Base-by-base conservation (phyloP, 371 early-diverging fungal genomes). In the Mucor plumbeus region DNA sequence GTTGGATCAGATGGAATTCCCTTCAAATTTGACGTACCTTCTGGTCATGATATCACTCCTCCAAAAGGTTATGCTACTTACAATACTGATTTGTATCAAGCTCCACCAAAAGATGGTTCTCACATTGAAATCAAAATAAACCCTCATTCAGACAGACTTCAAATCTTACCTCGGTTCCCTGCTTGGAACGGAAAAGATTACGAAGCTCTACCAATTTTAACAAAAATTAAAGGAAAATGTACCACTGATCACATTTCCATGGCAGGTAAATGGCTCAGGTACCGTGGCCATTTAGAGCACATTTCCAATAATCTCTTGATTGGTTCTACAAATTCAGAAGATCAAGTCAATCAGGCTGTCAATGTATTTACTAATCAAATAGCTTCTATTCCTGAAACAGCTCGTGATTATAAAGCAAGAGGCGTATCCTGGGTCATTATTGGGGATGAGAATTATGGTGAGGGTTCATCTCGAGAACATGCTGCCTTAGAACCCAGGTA, bases 191-290 rank as follows among this genome's bases (percentile, higher is more conserved):
- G 96, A 59, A 80, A 92, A 72, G 96, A 99, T 65, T 84, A 91
- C 62, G 77, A 82, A 57, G 79, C 91, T 34, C 67, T 93, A 43
- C 92, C 91, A 40, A 86, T 99, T 58, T 87, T 98, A 67, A 95
- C 97, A 83, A 98, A 98, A 86, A 96, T 90, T 56, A 86, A 87
- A 79, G 99, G 99, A 74, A 98, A 98, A 84, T 98, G 99, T 87
- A 98, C 99, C 17, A 98, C 84, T 26, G 96, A 96, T 78, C 99
- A 61, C 79, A 89, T 83, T 77, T 82, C 82, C 60, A 77, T 83
- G 87, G 86, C 74, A 73, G 98, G 98, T 61, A 95, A 95, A 56
- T 98, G 97, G 99, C 88, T 98, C 78, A 96, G 96, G 87, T 98
- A 94, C 91, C 93, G 95, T 76, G 81, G 81, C 35, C 90, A 88